These are phyloP conservation scores for Piper longum DNA, from an alignment of 164 flowering plant species.

Conservation along the genomic window DNA sequence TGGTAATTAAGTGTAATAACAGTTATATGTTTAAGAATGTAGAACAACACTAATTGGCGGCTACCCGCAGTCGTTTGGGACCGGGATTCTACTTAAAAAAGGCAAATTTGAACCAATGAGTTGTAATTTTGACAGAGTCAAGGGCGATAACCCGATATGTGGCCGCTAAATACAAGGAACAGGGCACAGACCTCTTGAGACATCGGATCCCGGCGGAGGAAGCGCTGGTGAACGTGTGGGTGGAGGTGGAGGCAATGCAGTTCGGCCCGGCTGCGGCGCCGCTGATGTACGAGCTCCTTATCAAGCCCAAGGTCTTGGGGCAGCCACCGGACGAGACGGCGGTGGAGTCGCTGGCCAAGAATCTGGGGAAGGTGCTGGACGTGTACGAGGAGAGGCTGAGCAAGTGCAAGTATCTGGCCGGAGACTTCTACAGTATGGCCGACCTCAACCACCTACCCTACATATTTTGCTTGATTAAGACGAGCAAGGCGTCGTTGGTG, in stretches of 20 bases:
- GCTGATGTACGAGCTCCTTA: not conserved
- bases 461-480: conserved; percentile 35
- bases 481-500: conserved; percentile 23
- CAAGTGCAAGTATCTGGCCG: conserved; percentile 12
- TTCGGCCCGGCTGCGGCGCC: conserved; percentile 1
- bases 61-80: too few species aligned
- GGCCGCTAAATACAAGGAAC: conserved; percentile 3
- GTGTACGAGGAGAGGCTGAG: conserved; percentile 8
- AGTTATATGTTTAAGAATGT: not conserved
- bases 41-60: not conserved
- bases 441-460: conserved; percentile 39
- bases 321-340: not conserved
- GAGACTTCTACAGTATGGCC: conserved; percentile 39
- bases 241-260: conserved; percentile 5
- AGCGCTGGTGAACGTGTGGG: conserved; percentile 5
- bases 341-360: not conserved
- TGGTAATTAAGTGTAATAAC: conserved; percentile 9
- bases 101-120: not conserved
- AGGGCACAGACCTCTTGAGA: conserved; percentile 1
- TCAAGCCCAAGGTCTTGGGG: conserved; percentile 3
- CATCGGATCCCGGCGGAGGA: not conserved
- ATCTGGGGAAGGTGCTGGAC: conserved; percentile 3
- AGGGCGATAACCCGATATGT: conserved; percentile 3
- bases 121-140: not conserved
- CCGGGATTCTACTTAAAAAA: not conserved